Evolutionary conservation across 306 rosid genomes (phyloP).

Genomic region (Medicago ruthenica): DNA sequence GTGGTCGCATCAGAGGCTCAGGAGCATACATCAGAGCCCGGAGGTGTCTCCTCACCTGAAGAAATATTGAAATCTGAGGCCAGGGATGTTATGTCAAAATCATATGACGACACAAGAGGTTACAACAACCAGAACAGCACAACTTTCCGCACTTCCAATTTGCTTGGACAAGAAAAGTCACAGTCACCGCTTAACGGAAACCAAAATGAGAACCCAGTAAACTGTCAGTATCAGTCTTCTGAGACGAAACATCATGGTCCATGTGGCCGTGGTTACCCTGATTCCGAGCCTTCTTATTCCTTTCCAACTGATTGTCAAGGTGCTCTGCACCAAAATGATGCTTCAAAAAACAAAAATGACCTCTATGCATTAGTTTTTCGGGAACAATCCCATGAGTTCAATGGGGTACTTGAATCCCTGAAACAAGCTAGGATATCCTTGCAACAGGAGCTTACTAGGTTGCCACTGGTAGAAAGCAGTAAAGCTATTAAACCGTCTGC

Average conservation of each 20-base stretch:
- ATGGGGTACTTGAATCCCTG: slow-evolving; percentile 81
- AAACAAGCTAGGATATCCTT: slow-evolving; percentile 74
- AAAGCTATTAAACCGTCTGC: slow-evolving; percentile 50
- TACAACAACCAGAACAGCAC: slow-evolving; percentile 42
- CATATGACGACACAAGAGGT: slow-evolving; percentile 45
- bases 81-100: slow-evolving; percentile 48
- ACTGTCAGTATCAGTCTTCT: slow-evolving; percentile 46
- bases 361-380: slow-evolving; percentile 73
- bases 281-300: slow-evolving; percentile 40
- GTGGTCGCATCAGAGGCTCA: slow-evolving; percentile 45
- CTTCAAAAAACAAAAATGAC: slow-evolving; percentile 55
- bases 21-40: slow-evolving; percentile 48
- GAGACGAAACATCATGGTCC: slow-evolving; percentile 43
- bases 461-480: slow-evolving; percentile 51
- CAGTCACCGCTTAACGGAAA: slow-evolving; percentile 49
- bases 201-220: slow-evolving; percentile 52
- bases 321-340: slow-evolving; percentile 44
- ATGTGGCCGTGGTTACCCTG: slow-evolving; percentile 36
- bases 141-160: slow-evolving; percentile 45
- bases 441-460: slow-evolving; percentile 58
- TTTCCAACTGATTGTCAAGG: slow-evolving; percentile 43
- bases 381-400: slow-evolving; percentile 52
- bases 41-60: slow-evolving; percentile 41
- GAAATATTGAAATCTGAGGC: slow-evolving; percentile 48
- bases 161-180: slow-evolving; percentile 57